Conservation (phyloP, 345 rosid genomes). For the Populus alba region DNA sequence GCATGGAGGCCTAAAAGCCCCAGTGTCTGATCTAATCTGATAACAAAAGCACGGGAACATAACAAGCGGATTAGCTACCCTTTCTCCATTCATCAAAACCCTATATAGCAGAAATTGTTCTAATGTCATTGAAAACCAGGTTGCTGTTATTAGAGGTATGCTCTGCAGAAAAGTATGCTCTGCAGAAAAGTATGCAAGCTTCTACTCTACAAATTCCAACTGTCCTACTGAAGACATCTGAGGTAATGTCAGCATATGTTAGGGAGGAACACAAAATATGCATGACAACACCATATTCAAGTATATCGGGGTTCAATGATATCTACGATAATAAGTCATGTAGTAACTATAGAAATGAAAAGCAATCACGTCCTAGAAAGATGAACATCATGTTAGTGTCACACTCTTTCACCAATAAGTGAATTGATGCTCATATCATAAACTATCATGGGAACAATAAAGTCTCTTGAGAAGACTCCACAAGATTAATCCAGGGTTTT, state of each 20-base stretch:
- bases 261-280: not conserved
- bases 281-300: not conserved
- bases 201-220: not conserved
- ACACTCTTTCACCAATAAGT: not conserved
- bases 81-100: not conserved
- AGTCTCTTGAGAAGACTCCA: not conserved
- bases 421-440: conserved; percentile 4
- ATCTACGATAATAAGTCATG: not conserved
- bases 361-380: not conserved
- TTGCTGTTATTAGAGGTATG: not conserved
- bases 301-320: not conserved
- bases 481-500: not conserved
- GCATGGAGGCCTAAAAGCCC: not conserved
- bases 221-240: not conserved
- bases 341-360: not conserved
- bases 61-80: not conserved
- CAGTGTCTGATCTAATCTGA: not conserved
- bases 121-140: not conserved
- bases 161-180: not conserved
- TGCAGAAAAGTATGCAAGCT: not conserved
- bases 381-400: not conserved
- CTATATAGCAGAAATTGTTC: not conserved
- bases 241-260: not conserved
- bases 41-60: not conserved
- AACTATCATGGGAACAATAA: not conserved